Conservation (phyloP, 2,329 filamentous ascomycete species). For the Fusarium pilosicola region DNA sequence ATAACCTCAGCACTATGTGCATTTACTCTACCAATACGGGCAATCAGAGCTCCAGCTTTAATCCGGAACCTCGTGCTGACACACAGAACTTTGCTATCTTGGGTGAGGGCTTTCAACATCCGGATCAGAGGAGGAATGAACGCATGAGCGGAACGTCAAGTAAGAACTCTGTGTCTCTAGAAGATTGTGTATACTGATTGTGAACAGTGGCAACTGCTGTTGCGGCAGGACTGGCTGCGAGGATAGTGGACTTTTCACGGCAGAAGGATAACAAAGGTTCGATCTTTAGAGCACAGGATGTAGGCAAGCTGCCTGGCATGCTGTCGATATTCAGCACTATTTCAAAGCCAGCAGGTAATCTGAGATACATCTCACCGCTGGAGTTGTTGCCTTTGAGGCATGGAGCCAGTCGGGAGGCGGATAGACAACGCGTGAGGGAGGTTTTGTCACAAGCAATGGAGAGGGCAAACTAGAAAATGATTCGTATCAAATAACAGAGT, state of each 20-base stretch:
- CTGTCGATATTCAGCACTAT: neutral
- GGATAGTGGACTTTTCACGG: neutral
- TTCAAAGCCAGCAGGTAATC: neutral
- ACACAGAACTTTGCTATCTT: neutral
- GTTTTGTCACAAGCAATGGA: neutral
- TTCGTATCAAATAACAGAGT: fast-evolving
- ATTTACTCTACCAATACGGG: neutral
- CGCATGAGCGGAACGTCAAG: neutral
- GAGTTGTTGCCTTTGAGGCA: fast-evolving
- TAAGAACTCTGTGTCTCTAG: fast-evolving
- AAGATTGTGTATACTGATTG: fast-evolving
- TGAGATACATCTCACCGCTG: neutral
- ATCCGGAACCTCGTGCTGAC: fast-evolving
- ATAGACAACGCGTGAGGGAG: neutral
- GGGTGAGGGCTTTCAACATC: neutral
- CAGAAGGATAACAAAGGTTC: fast-evolving
- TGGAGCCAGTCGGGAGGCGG: fast-evolving
- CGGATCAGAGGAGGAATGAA: neutral
- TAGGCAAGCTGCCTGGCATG: fast-evolving
- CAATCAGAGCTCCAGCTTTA: neutral
- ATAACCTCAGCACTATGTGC: neutral
- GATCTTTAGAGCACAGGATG: neutral
- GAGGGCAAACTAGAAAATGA: fast-evolving
- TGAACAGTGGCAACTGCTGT: neutral
- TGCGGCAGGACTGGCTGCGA: fast-evolving